A percentile compares a stretch with the other conserved stretches of the same genome.
These are phyloP conservation scores for Cornus controversa DNA, from an alignment of 148 eudicot species.

Conservation along the genomic window DNA sequence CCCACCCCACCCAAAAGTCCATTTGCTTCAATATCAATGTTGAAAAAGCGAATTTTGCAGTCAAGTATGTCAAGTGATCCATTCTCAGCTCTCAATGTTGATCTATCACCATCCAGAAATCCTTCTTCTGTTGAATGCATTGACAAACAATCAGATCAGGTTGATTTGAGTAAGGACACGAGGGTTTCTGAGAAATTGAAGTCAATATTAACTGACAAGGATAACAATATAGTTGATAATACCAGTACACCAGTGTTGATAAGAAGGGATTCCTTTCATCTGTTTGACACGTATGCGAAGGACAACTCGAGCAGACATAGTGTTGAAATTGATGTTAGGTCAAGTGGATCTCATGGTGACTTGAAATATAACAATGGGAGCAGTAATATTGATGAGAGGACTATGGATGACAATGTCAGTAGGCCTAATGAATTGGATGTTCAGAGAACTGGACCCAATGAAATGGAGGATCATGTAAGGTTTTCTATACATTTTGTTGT, in stretches of 20 bases:
- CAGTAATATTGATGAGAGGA: background rate
- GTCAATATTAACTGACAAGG: slow-evolving; percentile 20
- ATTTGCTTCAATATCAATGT: slow-evolving; percentile 49
- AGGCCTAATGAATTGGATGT: slow-evolving; percentile 7
- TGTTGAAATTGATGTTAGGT: slow-evolving; percentile 1
- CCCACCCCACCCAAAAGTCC: slow-evolving; percentile 55
- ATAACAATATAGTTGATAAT: slow-evolving; percentile 20
- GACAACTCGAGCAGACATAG: slow-evolving; percentile 8
- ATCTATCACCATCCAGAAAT: slow-evolving; percentile 28
- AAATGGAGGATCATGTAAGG: slow-evolving; percentile 16
- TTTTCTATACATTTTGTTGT: background rate
- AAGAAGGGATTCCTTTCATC: slow-evolving; percentile 13
- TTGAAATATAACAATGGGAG: background rate
- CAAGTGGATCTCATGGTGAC: slow-evolving; percentile 11
- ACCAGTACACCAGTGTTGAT: slow-evolving; percentile 17
- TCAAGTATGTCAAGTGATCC: slow-evolving; percentile 40
- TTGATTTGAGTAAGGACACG: slow-evolving; percentile 22
- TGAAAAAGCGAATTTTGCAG: slow-evolving; percentile 45
- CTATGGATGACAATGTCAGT: background rate
- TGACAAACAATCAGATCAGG: slow-evolving; percentile 26
- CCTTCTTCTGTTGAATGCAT: slow-evolving; percentile 17
- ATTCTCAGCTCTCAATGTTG: slow-evolving; percentile 37
- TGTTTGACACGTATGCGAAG: slow-evolving; percentile 9
- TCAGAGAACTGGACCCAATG: background rate
- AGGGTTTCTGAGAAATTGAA: slow-evolving; percentile 24